Conservation (phyloP, 352 stramenopile genomes). For the Blastocystis sp. region DNA sequence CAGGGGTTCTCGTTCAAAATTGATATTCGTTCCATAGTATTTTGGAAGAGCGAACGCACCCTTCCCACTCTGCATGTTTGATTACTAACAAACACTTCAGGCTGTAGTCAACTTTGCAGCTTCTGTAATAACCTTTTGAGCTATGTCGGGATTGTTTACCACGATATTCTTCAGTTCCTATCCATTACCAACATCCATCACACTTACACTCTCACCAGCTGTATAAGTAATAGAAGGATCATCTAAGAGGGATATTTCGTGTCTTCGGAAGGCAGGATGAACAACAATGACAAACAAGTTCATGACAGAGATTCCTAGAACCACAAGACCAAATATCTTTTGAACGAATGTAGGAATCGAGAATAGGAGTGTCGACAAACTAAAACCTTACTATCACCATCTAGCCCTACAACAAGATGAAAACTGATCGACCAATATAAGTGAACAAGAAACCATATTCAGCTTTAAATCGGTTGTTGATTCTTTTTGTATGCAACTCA, state of each 20-base stretch:
- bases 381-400: neutral
- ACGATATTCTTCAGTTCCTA: conserved; percentile 56
- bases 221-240: conserved; percentile 35
- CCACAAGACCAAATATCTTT: neutral
- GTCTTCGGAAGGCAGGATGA: neutral
- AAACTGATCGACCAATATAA: conserved; percentile 46
- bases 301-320: neutral
- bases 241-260: neutral
- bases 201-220: conserved; percentile 12
- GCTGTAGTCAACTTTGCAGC: conserved; percentile 12
- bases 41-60: conserved; percentile 51
- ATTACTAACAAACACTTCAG: conserved; percentile 42
- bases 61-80: neutral
- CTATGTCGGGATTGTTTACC: conserved; percentile 31
- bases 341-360: neutral
- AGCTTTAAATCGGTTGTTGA: neutral
- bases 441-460: conserved; percentile 54
- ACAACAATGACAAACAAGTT: conserved; percentile 40
- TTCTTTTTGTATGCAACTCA: conserved; percentile 42
- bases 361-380: conserved; percentile 25
- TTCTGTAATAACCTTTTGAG: conserved; percentile 49
- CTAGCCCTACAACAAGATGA: conserved; percentile 28
- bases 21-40: conserved; percentile 52
- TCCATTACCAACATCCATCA: neutral
- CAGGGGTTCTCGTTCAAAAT: conserved; percentile 10